Conservation (phyloP, 2,329 filamentous ascomycete species). For the Colletotrichum agaves region DNA sequence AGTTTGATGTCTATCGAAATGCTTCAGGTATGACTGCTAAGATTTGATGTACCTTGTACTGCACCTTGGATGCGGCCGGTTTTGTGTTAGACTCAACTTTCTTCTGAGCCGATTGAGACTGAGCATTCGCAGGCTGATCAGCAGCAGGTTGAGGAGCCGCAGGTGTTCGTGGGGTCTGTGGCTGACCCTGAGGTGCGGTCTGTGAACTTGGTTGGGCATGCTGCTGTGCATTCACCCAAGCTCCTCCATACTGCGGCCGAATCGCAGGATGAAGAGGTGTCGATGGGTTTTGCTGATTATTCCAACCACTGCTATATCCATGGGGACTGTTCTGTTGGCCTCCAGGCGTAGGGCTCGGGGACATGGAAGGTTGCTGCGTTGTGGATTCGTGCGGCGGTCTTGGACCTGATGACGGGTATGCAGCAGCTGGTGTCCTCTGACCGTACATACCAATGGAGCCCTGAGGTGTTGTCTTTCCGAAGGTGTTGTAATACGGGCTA, state of each 20-base stretch:
- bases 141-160: constrained; percentile 1
- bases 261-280: constrained; percentile 51
- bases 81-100: constrained; percentile 25
- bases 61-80: constrained; percentile 34
- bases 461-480: constrained; percentile 21
- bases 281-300: constrained; percentile 36
- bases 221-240: constrained; percentile 28
- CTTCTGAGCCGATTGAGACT: background rate
- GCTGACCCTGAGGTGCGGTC: constrained; percentile 37
- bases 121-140: background rate
- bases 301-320: constrained; percentile 28
- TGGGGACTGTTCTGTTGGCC: constrained; percentile 29
- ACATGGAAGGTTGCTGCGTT: constrained; percentile 35
- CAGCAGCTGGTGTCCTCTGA: constrained; percentile 33
- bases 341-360: constrained; percentile 19
- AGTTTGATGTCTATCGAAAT: constrained; percentile 33
- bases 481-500: constrained; percentile 27
- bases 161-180: background rate
- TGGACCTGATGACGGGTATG: constrained; percentile 30
- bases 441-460: constrained; percentile 37
- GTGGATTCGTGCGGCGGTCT: constrained; percentile 11
- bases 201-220: constrained; percentile 3
- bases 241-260: constrained; percentile 44
- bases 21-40: background rate
- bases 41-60: constrained; percentile 42